A percentile compares a stretch with the other conserved stretches of the same genome.
These are phyloP conservation scores for Populus hybrid DNA, from an alignment of 441 rosid genomes.

Conservation along the genomic window DNA sequence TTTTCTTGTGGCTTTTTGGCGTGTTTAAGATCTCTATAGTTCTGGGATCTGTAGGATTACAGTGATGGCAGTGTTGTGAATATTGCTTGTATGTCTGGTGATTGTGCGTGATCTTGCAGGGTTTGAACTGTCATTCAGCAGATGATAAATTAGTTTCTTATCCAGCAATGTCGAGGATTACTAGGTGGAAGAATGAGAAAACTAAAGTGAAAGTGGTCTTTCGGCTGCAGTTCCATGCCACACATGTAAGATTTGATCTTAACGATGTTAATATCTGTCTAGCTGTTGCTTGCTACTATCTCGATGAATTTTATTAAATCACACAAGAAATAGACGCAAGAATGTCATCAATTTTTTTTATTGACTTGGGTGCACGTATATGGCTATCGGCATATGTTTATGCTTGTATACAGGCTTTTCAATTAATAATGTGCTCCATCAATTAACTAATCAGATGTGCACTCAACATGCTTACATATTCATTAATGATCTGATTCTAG, in stretches of 20 bases:
- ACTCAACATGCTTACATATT: no score
- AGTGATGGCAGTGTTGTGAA: neutral
- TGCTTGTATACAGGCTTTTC: no score
- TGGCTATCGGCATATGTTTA: no score
- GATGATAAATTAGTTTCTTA: conserved; percentile 31
- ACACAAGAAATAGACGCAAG: no score
- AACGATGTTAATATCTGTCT: neutral
- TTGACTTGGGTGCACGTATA: no score
- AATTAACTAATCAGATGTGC: no score
- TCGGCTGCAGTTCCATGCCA: conserved; percentile 96
- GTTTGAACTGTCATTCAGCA: conserved; percentile 29
- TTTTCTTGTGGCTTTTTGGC: neutral
- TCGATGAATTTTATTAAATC: no score
- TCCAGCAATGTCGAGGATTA: conserved; percentile 72
- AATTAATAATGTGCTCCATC: no score
- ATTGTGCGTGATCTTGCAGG: conserved; percentile 6
- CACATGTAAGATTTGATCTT: conserved; percentile 68
- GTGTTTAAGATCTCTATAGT: no score
- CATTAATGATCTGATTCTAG: no score
- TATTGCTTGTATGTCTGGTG: neutral
- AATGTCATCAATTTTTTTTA: no score
- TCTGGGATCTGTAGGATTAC: no score
- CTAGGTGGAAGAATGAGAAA: conserved; percentile 96
- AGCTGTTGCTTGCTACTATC: neutral
- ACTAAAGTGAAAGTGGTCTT: conserved; percentile 96